These are phyloP conservation scores for Pseudogymnoascus sp. DNA, from an alignment of 2,329 filamentous ascomycete genomes.

Conservation along the genomic window DNA sequence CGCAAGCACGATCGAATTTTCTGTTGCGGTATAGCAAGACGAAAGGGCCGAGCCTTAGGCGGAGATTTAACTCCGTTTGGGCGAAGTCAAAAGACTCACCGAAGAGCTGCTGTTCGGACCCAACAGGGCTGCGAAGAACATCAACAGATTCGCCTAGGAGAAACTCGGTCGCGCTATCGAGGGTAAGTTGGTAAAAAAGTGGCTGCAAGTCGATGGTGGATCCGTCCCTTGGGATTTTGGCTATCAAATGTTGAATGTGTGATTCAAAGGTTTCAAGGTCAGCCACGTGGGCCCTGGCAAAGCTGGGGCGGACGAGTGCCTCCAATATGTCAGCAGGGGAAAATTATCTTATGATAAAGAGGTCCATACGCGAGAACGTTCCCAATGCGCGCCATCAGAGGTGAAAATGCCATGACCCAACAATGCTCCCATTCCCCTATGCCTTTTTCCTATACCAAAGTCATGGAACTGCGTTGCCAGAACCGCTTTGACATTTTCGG, in stretches of 20 bases:
- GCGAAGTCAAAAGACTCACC: constrained; percentile 35
- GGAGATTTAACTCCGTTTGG: not conserved
- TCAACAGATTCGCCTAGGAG: constrained; percentile 49
- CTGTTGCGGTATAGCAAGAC: constrained; percentile 35
- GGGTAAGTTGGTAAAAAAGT: constrained; percentile 52
- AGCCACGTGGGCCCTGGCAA: constrained; percentile 47
- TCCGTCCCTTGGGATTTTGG: constrained; percentile 38
- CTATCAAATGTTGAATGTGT: constrained; percentile 51
- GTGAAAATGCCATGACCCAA: constrained; percentile 27
- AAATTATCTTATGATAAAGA: not conserved
- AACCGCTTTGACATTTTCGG: constrained; percentile 46
- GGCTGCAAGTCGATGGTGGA: constrained; percentile 47
- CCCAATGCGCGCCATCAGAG: constrained; percentile 24
- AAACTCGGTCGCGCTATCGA: constrained; percentile 47
- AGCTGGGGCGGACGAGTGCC: constrained; percentile 44
- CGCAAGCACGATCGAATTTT: constrained; percentile 16
- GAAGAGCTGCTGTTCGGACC: constrained; percentile 28
- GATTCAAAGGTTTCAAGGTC: constrained; percentile 64
- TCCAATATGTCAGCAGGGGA: constrained; percentile 18
- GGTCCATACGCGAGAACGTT: constrained; percentile 9
- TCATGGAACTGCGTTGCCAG: constrained; percentile 45
- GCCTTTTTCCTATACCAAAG: constrained; percentile 41
- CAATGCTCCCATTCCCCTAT: constrained; percentile 28
- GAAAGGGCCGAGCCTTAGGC: constrained; percentile 13
- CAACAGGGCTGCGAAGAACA: constrained; percentile 17